These are phyloP conservation scores for Eimeria falciformis DNA, from an alignment of 169 alveolate species.

Conservation along the genomic window DNA sequence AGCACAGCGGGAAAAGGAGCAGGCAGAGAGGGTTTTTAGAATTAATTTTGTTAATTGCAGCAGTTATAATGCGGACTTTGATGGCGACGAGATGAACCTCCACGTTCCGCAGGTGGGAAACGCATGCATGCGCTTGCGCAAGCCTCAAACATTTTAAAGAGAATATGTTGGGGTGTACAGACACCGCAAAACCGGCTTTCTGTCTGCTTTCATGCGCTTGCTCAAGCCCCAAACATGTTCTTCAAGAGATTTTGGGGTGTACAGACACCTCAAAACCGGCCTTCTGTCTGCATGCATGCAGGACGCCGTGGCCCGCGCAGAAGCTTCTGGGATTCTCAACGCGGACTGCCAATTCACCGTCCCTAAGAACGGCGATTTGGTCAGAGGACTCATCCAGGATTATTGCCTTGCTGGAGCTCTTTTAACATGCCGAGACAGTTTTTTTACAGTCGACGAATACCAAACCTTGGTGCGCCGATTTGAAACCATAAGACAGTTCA, in stretches of 20 bases:
- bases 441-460: constrained; percentile 91
- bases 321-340: constrained; percentile 95
- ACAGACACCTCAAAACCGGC: too few relatives aligned
- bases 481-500: too few relatives aligned
- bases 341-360: constrained; percentile 97
- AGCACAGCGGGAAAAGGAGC: background rate
- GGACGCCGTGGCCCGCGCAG: constrained; percentile 96
- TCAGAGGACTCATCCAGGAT: constrained; percentile 98
- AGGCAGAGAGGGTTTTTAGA: constrained; percentile 95
- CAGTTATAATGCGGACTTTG: constrained; percentile 99
- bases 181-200: too few relatives aligned
- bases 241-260: too few relatives aligned
- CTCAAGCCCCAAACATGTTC: too few relatives aligned
- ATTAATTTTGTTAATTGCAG: constrained; percentile 98
- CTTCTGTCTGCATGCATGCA: too few relatives aligned
- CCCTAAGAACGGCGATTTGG: constrained; percentile 98
- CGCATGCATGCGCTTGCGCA: too few relatives aligned
- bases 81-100: constrained; percentile 99
- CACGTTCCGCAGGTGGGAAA: constrained; percentile 94
- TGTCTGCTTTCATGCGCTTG: too few relatives aligned
- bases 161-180: too few relatives aligned
- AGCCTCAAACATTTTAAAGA: too few relatives aligned
- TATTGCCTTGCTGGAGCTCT: constrained; percentile 96
- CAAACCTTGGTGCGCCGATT: constrained; percentile 88
- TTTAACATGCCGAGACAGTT: constrained; percentile 96